Evolutionary conservation across 352 stramenopile species (phyloP).

Genomic region (Phytophthora megakarya): DNA sequence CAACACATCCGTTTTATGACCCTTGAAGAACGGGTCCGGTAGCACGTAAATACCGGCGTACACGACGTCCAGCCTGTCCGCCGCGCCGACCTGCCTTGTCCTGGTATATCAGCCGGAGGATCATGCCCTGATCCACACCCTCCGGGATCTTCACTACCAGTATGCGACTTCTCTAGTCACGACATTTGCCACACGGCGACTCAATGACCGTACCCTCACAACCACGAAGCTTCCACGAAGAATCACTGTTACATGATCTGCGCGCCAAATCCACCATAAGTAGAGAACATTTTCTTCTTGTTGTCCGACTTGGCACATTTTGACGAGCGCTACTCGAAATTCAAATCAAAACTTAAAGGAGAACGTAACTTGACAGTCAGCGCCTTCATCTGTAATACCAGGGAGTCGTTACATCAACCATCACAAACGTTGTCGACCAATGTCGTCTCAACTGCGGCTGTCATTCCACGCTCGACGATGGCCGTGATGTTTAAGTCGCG

Average conservation of each 20-base stretch:
- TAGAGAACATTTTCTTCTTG: slow-evolving; percentile 77
- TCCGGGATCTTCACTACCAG: slow-evolving; percentile 94
- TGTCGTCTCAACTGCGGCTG: slow-evolving; percentile 75
- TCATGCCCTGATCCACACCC: slow-evolving; percentile 96
- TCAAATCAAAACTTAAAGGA: too few species aligned
- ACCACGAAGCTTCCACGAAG: slow-evolving; percentile 88
- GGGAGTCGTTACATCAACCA: too few species aligned
- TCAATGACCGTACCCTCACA: slow-evolving; percentile 85
- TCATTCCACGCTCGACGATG: slow-evolving; percentile 82
- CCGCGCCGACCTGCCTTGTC: slow-evolving; percentile 76
- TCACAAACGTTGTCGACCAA: too few species aligned
- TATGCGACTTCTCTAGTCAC: slow-evolving; percentile 89
- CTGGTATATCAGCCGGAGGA: slow-evolving; percentile 92
- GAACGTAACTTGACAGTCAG: too few species aligned
- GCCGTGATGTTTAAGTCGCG: slow-evolving; percentile 88
- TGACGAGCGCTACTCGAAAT: too few species aligned
- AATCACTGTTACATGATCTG: slow-evolving; percentile 90
- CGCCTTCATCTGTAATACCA: too few species aligned
- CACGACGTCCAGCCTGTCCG: slow-evolving; percentile 91
- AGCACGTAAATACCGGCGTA: slow-evolving; percentile 95
- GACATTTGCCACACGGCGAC: slow-evolving; percentile 79
- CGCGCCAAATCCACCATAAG: slow-evolving; percentile 83
- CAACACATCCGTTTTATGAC: slow-evolving; percentile 94
- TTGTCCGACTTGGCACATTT: slow-evolving; percentile 86
- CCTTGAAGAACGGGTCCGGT: slow-evolving; percentile 95